Base-by-base conservation (phyloP, 2,329 filamentous ascomycete species). In the Aspergillus sp. region DNA sequence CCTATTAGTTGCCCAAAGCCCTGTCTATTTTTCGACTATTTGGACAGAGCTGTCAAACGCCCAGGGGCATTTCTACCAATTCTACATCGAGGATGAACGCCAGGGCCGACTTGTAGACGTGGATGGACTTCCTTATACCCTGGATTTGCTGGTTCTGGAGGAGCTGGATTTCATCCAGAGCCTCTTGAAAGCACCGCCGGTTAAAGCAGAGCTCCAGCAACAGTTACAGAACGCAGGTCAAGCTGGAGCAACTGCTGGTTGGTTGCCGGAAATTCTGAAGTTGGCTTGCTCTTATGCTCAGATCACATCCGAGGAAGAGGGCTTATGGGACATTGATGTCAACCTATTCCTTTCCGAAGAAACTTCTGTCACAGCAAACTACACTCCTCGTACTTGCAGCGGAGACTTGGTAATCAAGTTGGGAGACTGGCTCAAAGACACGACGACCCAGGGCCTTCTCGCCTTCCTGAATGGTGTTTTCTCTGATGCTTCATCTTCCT, bases 321-420 rank as follows among this genome's bases (percentile, higher is more conserved):
- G 90, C 7, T 78, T 99, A 9, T 99, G 95, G 95, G 91, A 97
- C 66, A 91, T 97, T 62, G 95, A 99, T 73, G 90, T 96, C 65
- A 98, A 96, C 58, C 84, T 99, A 2, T 99, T 96, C 75, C 82
- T 99, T 47, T 93, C 92, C 1, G 95, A 99, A 75, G 93, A 98
- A 77, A 93, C 91, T 2, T 93, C 92, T 2, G 90, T 97, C 17
- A 96, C 92, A 12, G 90, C 93, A 33, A 98, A 98, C 74, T 99
- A 98, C 77, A 97, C 95, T 0, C 90, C 95, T 14, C 87, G 95
- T 64, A 96, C 91, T 17, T 95, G 93, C 41, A 95, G 91, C 62
- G 93, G 92, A 49, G 95, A 98, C 72, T 80, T 99, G 49, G 83
- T 96, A 27, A 92, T 96, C 75, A 97, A 96, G 77, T 81, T 96